Evolutionary conservation across 1,284 basidiomycete genomes (phyloP).

Genomic region (Neonothopanus nambi): DNA sequence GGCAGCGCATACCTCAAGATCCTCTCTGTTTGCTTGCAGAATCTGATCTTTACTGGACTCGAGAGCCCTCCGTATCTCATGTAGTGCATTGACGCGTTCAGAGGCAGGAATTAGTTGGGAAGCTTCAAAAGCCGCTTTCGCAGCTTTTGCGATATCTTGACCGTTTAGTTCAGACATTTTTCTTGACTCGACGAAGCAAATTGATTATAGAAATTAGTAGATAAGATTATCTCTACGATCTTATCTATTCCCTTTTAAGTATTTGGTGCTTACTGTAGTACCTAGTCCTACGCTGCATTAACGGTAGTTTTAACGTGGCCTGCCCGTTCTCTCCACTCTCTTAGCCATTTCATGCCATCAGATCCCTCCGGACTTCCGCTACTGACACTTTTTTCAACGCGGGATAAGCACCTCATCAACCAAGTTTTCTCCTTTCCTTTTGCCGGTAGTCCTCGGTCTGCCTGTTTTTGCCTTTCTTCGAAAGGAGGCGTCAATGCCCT

Average conservation of each 20-base stretch:
- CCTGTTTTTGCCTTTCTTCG: slow-evolving; percentile 22
- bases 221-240: slow-evolving; percentile 14
- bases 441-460: slow-evolving; percentile 19
- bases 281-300: too few species aligned
- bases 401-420: slow-evolving; percentile 39
- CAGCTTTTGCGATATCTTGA: slow-evolving; percentile 68
- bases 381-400: slow-evolving; percentile 31
- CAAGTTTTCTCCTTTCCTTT: slow-evolving; percentile 33
- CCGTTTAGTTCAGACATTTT: slow-evolving; percentile 26
- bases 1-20: slow-evolving; percentile 62
- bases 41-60: slow-evolving; percentile 66
- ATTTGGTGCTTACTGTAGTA: too few species aligned
- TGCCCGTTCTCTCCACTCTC: slow-evolving; percentile 26
- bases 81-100: slow-evolving; percentile 73
- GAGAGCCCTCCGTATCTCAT: slow-evolving; percentile 70
- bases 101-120: slow-evolving; percentile 76
- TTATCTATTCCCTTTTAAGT: background rate
- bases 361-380: slow-evolving; percentile 12
- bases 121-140: slow-evolving; percentile 81
- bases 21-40: slow-evolving; percentile 76
- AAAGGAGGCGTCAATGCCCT: slow-evolving; percentile 42
- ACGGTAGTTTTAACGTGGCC: slow-evolving; percentile 21
- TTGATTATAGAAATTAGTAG: background rate
- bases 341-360: slow-evolving; percentile 27
- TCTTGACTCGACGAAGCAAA: slow-evolving; percentile 5